Percentiles rank a stretch among this genome's conserved stretches.
phyloP scores from a whole-genome alignment of 2,329 filamentous ascomycete genomes.

The Achaetomium macrosporum region DNA sequence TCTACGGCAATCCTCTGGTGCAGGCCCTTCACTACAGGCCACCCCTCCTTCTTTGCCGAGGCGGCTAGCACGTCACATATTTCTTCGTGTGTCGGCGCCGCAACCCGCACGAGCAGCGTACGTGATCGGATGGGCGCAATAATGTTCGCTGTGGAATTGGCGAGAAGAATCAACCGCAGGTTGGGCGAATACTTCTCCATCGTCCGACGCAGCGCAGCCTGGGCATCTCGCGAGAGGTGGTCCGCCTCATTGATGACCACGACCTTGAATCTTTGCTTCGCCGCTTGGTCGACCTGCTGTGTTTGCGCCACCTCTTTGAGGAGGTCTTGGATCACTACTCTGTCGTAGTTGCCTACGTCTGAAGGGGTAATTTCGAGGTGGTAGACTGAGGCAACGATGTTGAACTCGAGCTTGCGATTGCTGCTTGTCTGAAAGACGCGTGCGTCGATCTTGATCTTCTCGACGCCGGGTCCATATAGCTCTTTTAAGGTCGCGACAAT shows the following conservation, averaged over 20 bases:
- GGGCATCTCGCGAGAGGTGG: slow-evolving; percentile 86
- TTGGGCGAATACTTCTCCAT: slow-evolving; percentile 99
- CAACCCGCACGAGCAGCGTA: slow-evolving; percentile 84
- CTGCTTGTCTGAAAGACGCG: slow-evolving; percentile 92
- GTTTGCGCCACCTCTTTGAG: slow-evolving; percentile 98
- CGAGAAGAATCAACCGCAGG: slow-evolving; percentile 80
- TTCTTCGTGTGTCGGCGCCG: slow-evolving; percentile 78
- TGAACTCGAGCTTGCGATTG: slow-evolving; percentile 98
- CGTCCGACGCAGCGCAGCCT: slow-evolving; percentile 86
- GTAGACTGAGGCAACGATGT: slow-evolving; percentile 94
- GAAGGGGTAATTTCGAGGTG: slow-evolving; percentile 97
- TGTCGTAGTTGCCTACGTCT: slow-evolving; percentile 92
- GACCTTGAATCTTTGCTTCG: slow-evolving; percentile 92
- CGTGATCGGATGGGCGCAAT: slow-evolving; percentile 96
- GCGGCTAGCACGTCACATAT: slow-evolving; percentile 72
- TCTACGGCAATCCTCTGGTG: slow-evolving; percentile 83
- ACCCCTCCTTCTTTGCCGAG: slow-evolving; percentile 73
- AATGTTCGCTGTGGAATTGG: slow-evolving; percentile 96
- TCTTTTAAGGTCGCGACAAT: slow-evolving; percentile 94
- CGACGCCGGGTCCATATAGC: slow-evolving; percentile 91
- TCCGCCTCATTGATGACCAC: slow-evolving; percentile 99
- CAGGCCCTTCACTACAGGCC: slow-evolving; percentile 67
- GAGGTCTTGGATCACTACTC: slow-evolving; percentile 91
- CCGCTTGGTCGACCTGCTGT: slow-evolving; percentile 91
- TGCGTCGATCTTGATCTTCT: slow-evolving; percentile 99